Conservation (phyloP, 139 green algal species). For the Chlamydomonas sp. region DNA sequence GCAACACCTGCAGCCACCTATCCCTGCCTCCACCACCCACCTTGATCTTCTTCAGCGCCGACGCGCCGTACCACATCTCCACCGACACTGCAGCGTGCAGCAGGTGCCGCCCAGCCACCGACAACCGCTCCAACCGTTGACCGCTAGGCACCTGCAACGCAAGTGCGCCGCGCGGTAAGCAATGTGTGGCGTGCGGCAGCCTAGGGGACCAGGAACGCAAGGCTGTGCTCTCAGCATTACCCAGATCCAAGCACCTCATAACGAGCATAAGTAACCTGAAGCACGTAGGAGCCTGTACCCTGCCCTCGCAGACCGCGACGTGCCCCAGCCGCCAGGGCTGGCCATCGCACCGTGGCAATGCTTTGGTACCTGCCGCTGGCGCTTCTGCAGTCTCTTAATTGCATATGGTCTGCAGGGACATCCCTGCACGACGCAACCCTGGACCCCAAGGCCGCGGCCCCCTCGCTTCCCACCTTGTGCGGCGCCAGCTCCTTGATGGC, state of each 20-base stretch:
- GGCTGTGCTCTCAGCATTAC: too few species aligned
- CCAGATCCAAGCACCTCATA: too few species aligned
- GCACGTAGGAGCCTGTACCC: too few species aligned
- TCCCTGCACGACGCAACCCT: too few species aligned
- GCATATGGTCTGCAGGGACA: neutral
- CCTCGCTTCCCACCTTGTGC: constrained; percentile 38
- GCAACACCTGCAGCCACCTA: neutral
- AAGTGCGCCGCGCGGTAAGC: too few species aligned
- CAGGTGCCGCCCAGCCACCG: constrained; percentile 41
- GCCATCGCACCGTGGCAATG: too few species aligned
- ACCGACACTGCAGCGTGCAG: constrained; percentile 49
- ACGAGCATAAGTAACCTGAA: too few species aligned
- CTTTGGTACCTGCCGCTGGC: too few species aligned
- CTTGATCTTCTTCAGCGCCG: constrained; percentile 44
- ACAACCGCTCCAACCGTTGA: constrained; percentile 54
- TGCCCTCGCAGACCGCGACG: too few species aligned
- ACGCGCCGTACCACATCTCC: constrained; percentile 43
- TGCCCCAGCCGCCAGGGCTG: too few species aligned
- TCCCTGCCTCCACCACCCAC: neutral
- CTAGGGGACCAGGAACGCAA: too few species aligned
- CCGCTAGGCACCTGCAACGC: constrained; percentile 33
- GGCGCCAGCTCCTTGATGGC: constrained; percentile 53
- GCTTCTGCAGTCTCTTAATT: neutral
- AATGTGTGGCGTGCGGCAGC: too few species aligned
- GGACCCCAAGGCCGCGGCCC: neutral